Conservation (phyloP, 441 rosid species). For the Melastoma candidum region DNA sequence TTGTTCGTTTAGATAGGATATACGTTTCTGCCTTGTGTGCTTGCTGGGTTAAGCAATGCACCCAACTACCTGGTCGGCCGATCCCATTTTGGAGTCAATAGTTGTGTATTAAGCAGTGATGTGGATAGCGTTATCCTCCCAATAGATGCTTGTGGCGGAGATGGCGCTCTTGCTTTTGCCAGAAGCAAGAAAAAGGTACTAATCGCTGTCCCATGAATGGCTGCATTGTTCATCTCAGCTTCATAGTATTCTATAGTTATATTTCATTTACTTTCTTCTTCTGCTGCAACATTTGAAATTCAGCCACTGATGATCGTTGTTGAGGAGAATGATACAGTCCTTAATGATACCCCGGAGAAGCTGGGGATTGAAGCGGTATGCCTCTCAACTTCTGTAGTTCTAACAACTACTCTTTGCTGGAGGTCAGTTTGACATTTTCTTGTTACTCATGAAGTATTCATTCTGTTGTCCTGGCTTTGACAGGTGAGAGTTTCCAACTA, state of each 20-base stretch:
- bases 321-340: conserved; percentile 58
- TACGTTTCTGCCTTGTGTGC: conserved; percentile 57
- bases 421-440: background rate
- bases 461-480: conserved; percentile 1
- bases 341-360: conserved; percentile 38
- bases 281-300: background rate
- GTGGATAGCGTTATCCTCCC: conserved; percentile 55
- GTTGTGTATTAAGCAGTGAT: conserved; percentile 33
- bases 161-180: conserved; percentile 50
- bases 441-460: background rate
- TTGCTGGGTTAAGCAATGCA: conserved; percentile 47
- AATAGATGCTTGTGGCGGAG: conserved; percentile 46
- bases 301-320: conserved; percentile 54
- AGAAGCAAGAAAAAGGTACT: conserved; percentile 37
- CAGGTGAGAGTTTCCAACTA: conserved; percentile 52
- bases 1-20: conserved; percentile 33
- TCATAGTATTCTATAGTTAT: too few relatives aligned
- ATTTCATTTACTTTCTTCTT: too few relatives aligned
- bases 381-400: conserved; percentile 1
- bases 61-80: conserved; percentile 32
- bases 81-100: conserved; percentile 21
- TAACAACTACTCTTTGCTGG: background rate
- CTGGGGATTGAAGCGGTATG: conserved; percentile 47
- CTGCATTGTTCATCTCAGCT: background rate
- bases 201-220: background rate